A percentile compares a stretch with the other conserved stretches of the same genome.
These are phyloP conservation scores for Veloboletus limbatus DNA, from an alignment of 1,284 basidiomycete species.

Conservation along the genomic window DNA sequence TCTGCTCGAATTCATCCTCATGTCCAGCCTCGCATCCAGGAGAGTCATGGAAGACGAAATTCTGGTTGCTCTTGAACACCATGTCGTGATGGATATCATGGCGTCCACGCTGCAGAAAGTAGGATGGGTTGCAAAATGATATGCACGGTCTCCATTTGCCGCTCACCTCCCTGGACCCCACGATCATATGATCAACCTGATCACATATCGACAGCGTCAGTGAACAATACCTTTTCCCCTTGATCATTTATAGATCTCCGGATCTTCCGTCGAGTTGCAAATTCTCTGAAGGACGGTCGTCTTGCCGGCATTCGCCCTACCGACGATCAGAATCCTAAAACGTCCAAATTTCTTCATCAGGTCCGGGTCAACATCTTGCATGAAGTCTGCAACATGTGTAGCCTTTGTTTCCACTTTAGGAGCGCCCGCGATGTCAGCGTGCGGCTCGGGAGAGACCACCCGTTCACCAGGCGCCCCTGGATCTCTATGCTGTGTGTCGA, in stretches of 20 bases:
- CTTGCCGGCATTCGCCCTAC: no score
- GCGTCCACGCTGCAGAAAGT: background rate
- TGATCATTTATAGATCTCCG: conserved; percentile 5
- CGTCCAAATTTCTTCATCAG: background rate
- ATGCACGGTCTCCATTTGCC: no score
- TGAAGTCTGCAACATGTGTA: background rate
- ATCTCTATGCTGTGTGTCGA: no score
- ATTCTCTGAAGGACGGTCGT: conserved; percentile 10
- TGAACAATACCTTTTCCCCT: conserved; percentile 4
- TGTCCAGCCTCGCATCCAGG: no score
- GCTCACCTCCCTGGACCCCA: no score
- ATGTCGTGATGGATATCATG: background rate
- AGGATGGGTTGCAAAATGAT: no score
- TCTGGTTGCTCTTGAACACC: background rate
- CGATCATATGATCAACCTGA: no score
- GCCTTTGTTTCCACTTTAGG: no score
- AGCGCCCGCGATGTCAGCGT: no score
- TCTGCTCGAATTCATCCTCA: background rate
- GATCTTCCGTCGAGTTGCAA: conserved; percentile 5
- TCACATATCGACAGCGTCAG: no score
- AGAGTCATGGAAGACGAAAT: conserved; percentile 5
- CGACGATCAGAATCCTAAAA: background rate
- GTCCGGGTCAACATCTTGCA: background rate
- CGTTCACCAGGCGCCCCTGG: no score
- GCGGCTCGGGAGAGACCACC: no score